Evolutionary conservation across 768 basidiomycete genomes (phyloP).

Genomic region (Russula vinacea): DNA sequence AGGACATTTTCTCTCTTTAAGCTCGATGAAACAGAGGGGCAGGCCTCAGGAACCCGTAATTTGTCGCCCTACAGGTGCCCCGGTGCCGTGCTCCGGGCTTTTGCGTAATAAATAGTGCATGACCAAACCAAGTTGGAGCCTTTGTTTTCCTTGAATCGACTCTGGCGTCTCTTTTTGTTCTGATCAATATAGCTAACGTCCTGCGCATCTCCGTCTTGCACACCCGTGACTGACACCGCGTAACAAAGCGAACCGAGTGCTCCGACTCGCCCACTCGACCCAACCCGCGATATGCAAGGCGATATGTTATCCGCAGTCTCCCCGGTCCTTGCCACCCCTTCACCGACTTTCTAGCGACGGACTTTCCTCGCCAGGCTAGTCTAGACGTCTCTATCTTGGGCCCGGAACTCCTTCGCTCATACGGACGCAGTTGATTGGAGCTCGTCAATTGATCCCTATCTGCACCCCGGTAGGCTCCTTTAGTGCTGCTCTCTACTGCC

Average conservation of each 20-base stretch:
- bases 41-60: not conserved
- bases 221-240: not conserved
- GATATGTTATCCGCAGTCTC: slow-evolving; percentile 3
- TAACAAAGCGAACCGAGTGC: slow-evolving; percentile 17
- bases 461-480: slow-evolving; percentile 3
- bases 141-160: slow-evolving; percentile 15
- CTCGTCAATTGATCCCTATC: slow-evolving; percentile 20
- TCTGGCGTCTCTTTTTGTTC: not conserved
- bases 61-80: not conserved
- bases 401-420: slow-evolving; percentile 1
- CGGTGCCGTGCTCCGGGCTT: slow-evolving; percentile 9
- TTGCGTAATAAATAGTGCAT: slow-evolving; percentile 5
- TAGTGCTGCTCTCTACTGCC: not conserved
- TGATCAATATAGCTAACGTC: slow-evolving; percentile 10
- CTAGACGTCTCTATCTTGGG: not conserved
- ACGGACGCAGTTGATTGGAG: not conserved
- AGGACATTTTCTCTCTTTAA: not conserved
- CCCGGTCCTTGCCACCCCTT: slow-evolving; percentile 6
- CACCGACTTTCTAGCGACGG: slow-evolving; percentile 23
- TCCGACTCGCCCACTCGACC: not conserved
- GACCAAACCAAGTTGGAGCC: not conserved
- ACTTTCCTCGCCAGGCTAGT: slow-evolving; percentile 6
- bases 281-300: not conserved
- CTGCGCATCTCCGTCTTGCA: slow-evolving; percentile 17
- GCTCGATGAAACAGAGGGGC: not conserved